phyloP scores from a whole-genome alignment of 176 grass and related monocot species.

The Oropetium thomaeum region DNA sequence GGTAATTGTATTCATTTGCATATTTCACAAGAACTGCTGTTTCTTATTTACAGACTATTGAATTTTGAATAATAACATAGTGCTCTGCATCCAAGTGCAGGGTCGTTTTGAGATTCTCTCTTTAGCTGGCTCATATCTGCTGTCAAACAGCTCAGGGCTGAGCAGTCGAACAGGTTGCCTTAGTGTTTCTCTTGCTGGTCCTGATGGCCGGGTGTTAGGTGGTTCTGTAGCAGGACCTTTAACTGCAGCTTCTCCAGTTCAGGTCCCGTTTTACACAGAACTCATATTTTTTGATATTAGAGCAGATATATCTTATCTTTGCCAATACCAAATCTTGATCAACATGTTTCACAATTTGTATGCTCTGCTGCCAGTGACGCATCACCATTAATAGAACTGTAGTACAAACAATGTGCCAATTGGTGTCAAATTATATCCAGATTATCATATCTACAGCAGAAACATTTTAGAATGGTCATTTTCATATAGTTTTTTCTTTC shows the following conservation, averaged over 20 bases:
- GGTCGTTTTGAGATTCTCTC: constrained; percentile 66
- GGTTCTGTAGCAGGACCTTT: constrained; percentile 63
- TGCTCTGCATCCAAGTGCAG: constrained; percentile 34
- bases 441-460: background rate
- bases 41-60: background rate
- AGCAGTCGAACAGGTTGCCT: constrained; percentile 55
- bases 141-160: constrained; percentile 42
- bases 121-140: constrained; percentile 56
- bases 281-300: background rate
- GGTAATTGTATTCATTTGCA: background rate
- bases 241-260: constrained; percentile 54
- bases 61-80: background rate
- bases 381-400: background rate
- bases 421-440: background rate
- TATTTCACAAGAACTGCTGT: background rate
- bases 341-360: background rate
- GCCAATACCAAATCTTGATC: background rate
- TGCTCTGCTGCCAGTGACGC: background rate
- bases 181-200: constrained; percentile 46
- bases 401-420: background rate
- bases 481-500: background rate
- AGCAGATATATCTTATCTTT: background rate
- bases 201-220: constrained; percentile 51
- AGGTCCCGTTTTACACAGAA: constrained; percentile 32
- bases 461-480: background rate